Evolutionary conservation across 495 filamentous ascomycete genomes (phyloP), one percentile per base, ranked within the genome.

Genomic region (Acidomyces sp.): DNA sequence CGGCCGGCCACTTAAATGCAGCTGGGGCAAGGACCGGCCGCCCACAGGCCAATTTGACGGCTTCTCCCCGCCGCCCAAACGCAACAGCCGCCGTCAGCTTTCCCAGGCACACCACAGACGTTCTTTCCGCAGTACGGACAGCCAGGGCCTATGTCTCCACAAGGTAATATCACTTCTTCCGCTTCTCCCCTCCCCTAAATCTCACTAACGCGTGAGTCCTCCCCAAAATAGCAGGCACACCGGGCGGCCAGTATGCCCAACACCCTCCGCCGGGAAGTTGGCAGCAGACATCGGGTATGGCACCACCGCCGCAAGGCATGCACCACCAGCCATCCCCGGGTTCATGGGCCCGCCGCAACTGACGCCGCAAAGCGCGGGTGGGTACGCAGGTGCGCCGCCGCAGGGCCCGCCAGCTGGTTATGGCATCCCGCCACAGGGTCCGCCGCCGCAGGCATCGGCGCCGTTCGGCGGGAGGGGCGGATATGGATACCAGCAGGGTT

Each of bases 21-120:
- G 88, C 61, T 97, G 90, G 90, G 90, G 90, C 62, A 97, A 97
- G 66, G 90, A 97, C 64, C 90, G 92, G 59, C 85, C 85, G 25
- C 87, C 92, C 13, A 85, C 77, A 48, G 79, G 79, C 39, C 74
- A 87, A 54, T 77, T 80, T 51, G 78, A 85, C 47, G 83, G 77
- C 44, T 88, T 84, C 60, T 85, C 85, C 47, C 76, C 82, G 46
- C 84, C 82, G 51, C n/a, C n/a, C n/a, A n/a, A n/a, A 72, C 74
- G 52, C 66, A 67, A 6, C 26, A 9, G 15, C 48, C 48, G 5
- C 37, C 33, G 33, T 35, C 27, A 2, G 62, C 57, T 13, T 65
- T 61, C 69, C 78, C 79, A 45, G 74, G 78, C 44, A 82, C 78
- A 0, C 83, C 84, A 6, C 75, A 72, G 26, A 75, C 82, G 16